Evolutionary conservation across 1,284 basidiomycete species (phyloP).

Genomic region (Cryptococcus amylolentus): DNA sequence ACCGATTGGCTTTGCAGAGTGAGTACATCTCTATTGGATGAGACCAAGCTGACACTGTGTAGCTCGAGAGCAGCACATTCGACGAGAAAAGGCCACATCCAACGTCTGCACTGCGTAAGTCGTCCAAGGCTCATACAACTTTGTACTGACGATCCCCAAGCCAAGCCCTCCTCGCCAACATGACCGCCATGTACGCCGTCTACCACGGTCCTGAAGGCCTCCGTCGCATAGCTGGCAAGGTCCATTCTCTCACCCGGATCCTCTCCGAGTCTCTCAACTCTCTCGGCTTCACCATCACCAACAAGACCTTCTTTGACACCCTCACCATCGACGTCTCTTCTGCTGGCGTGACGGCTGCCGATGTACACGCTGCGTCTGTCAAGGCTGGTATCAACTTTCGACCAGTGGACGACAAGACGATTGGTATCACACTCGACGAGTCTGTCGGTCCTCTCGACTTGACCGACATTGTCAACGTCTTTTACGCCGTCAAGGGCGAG

Average conservation of each 20-base stretch:
- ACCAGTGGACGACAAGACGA: slow-evolving; percentile 66
- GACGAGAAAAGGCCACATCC: slow-evolving; percentile 90
- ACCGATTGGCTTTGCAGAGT: slow-evolving; percentile 92
- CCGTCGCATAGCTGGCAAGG: slow-evolving; percentile 78
- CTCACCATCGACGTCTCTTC: slow-evolving; percentile 73
- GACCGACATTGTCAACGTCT: slow-evolving; percentile 74
- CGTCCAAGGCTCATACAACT: background rate
- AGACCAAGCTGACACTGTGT: background rate
- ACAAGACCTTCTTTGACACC: slow-evolving; percentile 84
- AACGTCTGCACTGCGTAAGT: slow-evolving; percentile 74
- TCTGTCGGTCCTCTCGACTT: slow-evolving; percentile 73
- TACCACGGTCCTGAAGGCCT: slow-evolving; percentile 93
- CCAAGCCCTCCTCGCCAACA: slow-evolving; percentile 91
- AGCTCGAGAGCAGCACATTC: slow-evolving; percentile 95
- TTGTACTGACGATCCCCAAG: slow-evolving; percentile 43
- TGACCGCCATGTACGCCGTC: slow-evolving; percentile 96
- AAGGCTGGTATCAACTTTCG: slow-evolving; percentile 80
- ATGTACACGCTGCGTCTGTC: slow-evolving; percentile 67
- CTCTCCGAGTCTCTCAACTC: slow-evolving; percentile 67
- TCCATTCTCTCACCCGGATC: slow-evolving; percentile 82
- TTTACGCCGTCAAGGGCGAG: slow-evolving; percentile 56
- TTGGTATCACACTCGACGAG: slow-evolving; percentile 93
- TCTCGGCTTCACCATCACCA: slow-evolving; percentile 63
- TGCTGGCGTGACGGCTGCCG: slow-evolving; percentile 57
- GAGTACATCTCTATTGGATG: slow-evolving; percentile 34